Evolutionary conservation across 805 yeast species (phyloP).

Genomic region (Schizosaccharomyces octosporus): DNA sequence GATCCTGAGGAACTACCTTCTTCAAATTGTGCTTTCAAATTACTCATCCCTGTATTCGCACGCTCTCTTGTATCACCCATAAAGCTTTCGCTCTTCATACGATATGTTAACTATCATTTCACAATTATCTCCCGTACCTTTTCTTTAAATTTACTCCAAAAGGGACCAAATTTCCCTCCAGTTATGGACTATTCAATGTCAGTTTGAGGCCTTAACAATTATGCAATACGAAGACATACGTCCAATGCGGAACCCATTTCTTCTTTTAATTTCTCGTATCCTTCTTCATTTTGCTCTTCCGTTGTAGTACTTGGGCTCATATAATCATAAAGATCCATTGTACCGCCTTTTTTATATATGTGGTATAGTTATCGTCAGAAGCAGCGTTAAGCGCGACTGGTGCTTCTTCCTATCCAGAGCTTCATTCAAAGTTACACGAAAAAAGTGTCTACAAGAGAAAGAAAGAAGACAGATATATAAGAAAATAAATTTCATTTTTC

Average conservation of each 20-base stretch:
- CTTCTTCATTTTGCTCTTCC: neutral
- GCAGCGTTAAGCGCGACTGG: no score
- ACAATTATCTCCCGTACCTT: neutral
- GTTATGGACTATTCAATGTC: neutral
- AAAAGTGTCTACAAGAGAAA: no score
- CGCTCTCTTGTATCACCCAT: neutral
- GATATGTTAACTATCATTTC: neutral
- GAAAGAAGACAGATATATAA: no score
- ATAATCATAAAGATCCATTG: neutral
- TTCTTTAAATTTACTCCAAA: neutral
- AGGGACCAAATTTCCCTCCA: neutral
- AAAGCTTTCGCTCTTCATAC: neutral
- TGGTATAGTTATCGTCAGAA: neutral
- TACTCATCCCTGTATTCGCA: neutral
- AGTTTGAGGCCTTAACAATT: neutral
- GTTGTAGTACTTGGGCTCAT: neutral
- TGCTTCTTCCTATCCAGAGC: no score
- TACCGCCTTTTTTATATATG: neutral
- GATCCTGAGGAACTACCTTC: neutral
- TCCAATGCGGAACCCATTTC: neutral
- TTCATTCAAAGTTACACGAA: no score
- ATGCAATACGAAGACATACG: neutral
- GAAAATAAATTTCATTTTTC: no score
- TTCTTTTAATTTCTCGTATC: neutral
- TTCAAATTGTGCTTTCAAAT: neutral